phyloP scores from a whole-genome alignment of 2,329 filamentous ascomycete genomes.

The Rhynchosporium secalis region DNA sequence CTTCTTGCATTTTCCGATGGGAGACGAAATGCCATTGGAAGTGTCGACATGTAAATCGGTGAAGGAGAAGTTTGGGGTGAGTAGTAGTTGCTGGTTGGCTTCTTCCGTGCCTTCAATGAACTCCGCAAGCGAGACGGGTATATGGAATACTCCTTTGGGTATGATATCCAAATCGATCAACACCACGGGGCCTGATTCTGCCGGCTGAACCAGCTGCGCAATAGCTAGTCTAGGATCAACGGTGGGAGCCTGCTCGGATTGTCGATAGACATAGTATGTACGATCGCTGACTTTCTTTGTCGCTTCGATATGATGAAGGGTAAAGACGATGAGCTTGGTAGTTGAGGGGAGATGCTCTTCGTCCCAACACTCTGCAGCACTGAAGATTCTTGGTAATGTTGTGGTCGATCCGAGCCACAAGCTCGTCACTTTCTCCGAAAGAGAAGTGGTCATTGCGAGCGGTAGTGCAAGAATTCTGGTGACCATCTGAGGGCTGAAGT shows the following conservation, averaged over 20 bases:
- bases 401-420: slow-evolving; percentile 18
- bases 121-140: slow-evolving; percentile 11
- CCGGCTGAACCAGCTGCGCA: slow-evolving; percentile 18
- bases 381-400: slow-evolving; percentile 13
- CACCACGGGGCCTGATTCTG: not conserved
- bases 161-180: slow-evolving; percentile 13
- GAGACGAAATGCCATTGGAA: slow-evolving; percentile 18
- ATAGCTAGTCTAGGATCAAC: slow-evolving; percentile 18
- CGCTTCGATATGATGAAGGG: slow-evolving; percentile 8
- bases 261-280: slow-evolving; percentile 11
- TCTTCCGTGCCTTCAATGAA: slow-evolving; percentile 14
- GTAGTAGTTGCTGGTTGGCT: slow-evolving; percentile 19
- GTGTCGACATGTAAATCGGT: slow-evolving; percentile 25
- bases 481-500: not conserved
- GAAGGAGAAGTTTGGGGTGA: slow-evolving; percentile 21
- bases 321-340: slow-evolving; percentile 14
- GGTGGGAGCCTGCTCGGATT: slow-evolving; percentile 9
- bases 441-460: not conserved
- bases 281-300: not conserved
- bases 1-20: slow-evolving; percentile 20
- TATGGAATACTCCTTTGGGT: not conserved
- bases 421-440: not conserved
- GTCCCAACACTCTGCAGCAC: slow-evolving; percentile 14
- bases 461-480: not conserved
- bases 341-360: slow-evolving; percentile 5